Percentiles rank a stretch among this genome's conserved stretches.
Evolutionary conservation across 202 grass and related monocot species (phyloP).

Genomic region (Zizania palustris): DNA sequence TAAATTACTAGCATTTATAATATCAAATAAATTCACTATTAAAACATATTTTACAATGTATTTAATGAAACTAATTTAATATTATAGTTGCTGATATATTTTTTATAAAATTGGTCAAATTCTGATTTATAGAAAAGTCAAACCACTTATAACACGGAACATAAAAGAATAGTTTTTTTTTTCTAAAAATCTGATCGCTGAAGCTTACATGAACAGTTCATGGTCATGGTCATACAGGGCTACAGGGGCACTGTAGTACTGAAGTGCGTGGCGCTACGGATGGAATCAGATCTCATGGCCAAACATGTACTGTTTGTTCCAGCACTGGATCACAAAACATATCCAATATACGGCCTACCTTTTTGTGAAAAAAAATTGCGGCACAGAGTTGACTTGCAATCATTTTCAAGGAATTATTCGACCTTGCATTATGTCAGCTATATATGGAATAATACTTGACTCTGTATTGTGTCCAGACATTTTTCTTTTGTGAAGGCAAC

Average conservation of each 20-base stretch:
- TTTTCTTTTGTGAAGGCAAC: slow-evolving; percentile 31
- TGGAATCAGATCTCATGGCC: slow-evolving; percentile 24
- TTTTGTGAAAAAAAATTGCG: not conserved
- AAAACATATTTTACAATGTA: no score
- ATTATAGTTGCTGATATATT: no score
- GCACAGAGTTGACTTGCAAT: slow-evolving; percentile 30
- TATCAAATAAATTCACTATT: no score
- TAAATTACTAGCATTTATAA: no score
- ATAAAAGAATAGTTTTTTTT: not conserved
- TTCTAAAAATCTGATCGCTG: not conserved
- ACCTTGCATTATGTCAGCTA: slow-evolving; percentile 32
- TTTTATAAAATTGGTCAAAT: no score
- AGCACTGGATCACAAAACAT: not conserved
- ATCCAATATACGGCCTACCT: not conserved
- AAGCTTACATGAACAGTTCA: slow-evolving; percentile 24
- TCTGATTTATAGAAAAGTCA: no score
- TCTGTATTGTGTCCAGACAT: slow-evolving; percentile 30
- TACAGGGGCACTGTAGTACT: not conserved
- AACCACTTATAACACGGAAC: no score
- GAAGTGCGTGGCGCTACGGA: not conserved
- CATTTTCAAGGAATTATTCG: slow-evolving; percentile 15
- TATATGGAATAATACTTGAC: slow-evolving; percentile 35
- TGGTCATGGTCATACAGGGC: no score
- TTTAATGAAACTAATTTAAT: no score
- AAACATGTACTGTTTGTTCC: slow-evolving; percentile 17